phyloP scores from a whole-genome alignment of 371 early-diverging fungal species.

The Lichtheimia corymbifera region DNA sequence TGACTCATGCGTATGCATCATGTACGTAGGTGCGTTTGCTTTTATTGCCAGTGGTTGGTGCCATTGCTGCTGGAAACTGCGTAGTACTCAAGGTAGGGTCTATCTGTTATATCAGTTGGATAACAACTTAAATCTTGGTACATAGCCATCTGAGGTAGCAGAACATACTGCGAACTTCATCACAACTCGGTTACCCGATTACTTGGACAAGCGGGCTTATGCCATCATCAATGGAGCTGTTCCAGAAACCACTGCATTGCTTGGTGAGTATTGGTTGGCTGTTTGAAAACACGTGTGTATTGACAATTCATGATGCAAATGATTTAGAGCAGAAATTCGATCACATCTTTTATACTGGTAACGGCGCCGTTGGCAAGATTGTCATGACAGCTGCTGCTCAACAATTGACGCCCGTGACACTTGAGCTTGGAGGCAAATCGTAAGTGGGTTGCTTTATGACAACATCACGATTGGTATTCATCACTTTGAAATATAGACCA shows the following conservation, averaged over 20 bases:
- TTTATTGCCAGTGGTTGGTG: constrained; percentile 79
- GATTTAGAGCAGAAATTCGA: constrained; percentile 66
- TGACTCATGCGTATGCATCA: not conserved
- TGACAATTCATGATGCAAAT: not conserved
- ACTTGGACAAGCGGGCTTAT: constrained; percentile 72
- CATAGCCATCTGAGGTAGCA: constrained; percentile 82
- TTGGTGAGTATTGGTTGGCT: constrained; percentile 36
- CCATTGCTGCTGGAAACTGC: constrained; percentile 92
- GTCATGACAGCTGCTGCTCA: constrained; percentile 81
- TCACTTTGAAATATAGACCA: constrained; percentile 36
- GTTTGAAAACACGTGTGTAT: constrained; percentile 20
- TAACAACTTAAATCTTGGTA: constrained; percentile 2
- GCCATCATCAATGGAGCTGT: constrained; percentile 79
- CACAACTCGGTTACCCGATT: constrained; percentile 63
- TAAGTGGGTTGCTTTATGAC: constrained; percentile 9
- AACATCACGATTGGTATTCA: not conserved
- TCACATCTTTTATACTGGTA: constrained; percentile 93
- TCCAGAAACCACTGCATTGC: constrained; percentile 68
- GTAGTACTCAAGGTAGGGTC: constrained; percentile 69
- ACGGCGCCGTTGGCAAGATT: constrained; percentile 75
- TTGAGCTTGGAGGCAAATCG: constrained; percentile 89
- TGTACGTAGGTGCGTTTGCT: constrained; percentile 52
- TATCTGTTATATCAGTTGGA: not conserved
- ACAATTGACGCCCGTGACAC: constrained; percentile 76
- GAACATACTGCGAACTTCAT: constrained; percentile 66